Evolutionary conservation across 768 basidiomycete genomes (phyloP).

Genomic region (Lactarius evosmus): DNA sequence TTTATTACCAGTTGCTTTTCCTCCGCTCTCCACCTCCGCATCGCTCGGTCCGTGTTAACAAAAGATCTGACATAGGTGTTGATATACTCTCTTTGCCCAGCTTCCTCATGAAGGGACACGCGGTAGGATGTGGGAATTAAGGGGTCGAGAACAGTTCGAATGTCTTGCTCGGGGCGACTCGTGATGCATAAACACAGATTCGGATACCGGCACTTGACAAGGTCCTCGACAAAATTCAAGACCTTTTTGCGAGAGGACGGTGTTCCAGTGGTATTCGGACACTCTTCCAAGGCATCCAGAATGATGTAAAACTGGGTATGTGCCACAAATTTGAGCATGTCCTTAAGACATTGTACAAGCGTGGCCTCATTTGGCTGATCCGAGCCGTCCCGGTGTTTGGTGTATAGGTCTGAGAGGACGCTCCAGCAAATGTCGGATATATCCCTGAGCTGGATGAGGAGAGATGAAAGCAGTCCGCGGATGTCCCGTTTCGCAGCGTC

Average conservation of each 20-base stretch:
- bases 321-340: background rate
- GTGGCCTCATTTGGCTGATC: background rate
- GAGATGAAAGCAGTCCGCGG: background rate
- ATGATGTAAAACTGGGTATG: background rate
- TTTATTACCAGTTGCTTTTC: conserved; percentile 3
- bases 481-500: background rate
- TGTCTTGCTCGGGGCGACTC: conserved; percentile 2
- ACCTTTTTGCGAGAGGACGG: conserved; percentile 1
- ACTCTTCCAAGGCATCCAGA: conserved; percentile 7
- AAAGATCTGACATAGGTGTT: background rate
- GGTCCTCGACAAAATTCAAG: background rate
- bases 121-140: background rate
- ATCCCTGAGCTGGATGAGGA: conserved; percentile 1
- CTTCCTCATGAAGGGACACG: conserved; percentile 9
- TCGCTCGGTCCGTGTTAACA: background rate
- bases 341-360: background rate
- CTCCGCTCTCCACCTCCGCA: conserved; percentile 7
- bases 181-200: conserved; percentile 1
- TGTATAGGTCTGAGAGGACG: background rate
- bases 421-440: background rate
- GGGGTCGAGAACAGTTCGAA: background rate
- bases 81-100: conserved; percentile 3
- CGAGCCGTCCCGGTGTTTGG: background rate
- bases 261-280: background rate
- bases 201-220: background rate